A percentile compares a stretch with the other conserved stretches of the same genome.
phyloP scores from a whole-genome alignment of 192 early-diverging fungal genomes.

The Dispira simplex region DNA sequence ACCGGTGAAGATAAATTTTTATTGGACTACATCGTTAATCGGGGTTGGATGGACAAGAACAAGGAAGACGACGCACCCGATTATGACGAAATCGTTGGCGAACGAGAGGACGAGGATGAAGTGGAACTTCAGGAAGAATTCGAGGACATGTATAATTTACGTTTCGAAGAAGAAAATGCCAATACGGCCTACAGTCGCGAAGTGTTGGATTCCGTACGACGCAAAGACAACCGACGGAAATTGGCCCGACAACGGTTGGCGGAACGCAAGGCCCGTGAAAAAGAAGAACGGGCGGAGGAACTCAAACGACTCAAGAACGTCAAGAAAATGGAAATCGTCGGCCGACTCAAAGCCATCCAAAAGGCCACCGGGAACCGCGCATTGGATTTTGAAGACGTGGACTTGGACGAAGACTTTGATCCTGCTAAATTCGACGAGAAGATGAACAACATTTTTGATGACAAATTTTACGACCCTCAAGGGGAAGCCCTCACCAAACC shows the following conservation, averaged over 20 bases:
- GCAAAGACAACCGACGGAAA: constrained; percentile 68
- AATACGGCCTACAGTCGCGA: constrained; percentile 15
- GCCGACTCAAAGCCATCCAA: constrained; percentile 70
- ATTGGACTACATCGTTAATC: too few species aligned
- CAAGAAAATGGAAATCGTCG: constrained; percentile 75
- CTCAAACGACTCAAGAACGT: constrained; percentile 83
- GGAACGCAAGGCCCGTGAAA: constrained; percentile 59
- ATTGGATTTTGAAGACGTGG: constrained; percentile 58
- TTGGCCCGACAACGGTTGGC: constrained; percentile 49
- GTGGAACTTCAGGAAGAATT: background rate
- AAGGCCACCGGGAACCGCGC: constrained; percentile 60
- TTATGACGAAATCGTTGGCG: background rate
- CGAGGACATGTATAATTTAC: background rate
- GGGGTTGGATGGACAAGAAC: too few species aligned
- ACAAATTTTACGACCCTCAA: background rate
- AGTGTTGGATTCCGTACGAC: constrained; percentile 23
- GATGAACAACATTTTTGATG: constrained; percentile 61
- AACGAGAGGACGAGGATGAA: background rate
- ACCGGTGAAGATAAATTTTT: too few species aligned
- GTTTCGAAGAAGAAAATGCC: background rate
- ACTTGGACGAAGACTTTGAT: constrained; percentile 89
- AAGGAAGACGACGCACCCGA: too few species aligned
- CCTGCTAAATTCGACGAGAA: constrained; percentile 67
- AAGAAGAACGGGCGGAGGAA: constrained; percentile 58
- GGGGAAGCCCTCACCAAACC: background rate